A percentile compares a stretch with the other conserved stretches of the same genome.
Evolutionary conservation across 257 asterid genomes (phyloP).

Genomic region (Solanum pimpinellifolium): DNA sequence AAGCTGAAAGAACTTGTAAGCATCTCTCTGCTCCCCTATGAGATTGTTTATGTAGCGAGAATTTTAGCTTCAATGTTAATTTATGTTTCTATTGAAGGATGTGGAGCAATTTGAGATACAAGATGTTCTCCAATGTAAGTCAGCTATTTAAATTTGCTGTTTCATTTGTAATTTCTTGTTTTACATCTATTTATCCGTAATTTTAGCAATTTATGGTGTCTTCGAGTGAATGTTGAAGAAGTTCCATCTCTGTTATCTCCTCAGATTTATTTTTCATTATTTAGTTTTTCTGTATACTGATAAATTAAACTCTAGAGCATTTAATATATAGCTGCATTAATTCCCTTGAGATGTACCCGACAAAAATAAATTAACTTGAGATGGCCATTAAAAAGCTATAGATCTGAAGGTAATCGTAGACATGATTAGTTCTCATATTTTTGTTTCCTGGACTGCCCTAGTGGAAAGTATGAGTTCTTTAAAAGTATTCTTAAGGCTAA

Average conservation of each 20-base stretch:
- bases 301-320: background rate
- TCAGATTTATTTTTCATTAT: background rate
- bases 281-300: background rate
- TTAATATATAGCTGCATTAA: background rate
- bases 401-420: background rate
- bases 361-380: background rate
- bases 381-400: background rate
- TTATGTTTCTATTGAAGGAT: conserved; percentile 36
- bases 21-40: background rate
- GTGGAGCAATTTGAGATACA: conserved; percentile 89
- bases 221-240: background rate
- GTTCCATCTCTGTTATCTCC: background rate
- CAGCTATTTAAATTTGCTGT: background rate
- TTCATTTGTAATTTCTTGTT: background rate
- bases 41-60: background rate
- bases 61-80: background rate
- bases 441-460: background rate
- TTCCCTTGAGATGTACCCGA: background rate
- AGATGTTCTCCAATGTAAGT: conserved; percentile 90
- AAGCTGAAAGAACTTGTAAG: conserved; percentile 87
- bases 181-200: background rate
- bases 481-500: background rate
- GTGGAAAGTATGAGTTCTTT: background rate
- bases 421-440: background rate
- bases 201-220: background rate